Conservation (phyloP, 371 early-diverging fungal genomes). For the Mucor irregularis region DNA sequence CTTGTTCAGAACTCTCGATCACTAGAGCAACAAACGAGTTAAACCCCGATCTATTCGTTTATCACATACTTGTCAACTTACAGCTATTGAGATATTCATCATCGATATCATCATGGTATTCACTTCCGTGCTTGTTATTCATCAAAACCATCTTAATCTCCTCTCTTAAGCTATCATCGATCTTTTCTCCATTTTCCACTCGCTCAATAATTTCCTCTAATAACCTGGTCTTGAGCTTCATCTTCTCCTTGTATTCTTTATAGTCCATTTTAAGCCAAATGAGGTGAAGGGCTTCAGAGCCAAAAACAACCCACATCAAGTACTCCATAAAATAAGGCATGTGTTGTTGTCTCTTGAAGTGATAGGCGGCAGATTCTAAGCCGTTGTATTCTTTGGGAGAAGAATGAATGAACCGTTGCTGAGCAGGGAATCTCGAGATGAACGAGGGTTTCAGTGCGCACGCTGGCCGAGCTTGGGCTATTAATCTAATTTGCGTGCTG, state of each 20-base stretch:
- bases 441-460: too few relatives aligned
- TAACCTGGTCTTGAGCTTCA: constrained; percentile 39
- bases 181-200: constrained; percentile 41
- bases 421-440: too few relatives aligned
- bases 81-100: constrained; percentile 43
- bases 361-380: constrained; percentile 29
- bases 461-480: too few relatives aligned
- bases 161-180: constrained; percentile 29
- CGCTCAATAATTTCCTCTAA: constrained; percentile 37
- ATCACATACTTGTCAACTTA: constrained; percentile 9
- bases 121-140: constrained; percentile 17
- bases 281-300: constrained; percentile 51
- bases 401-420: constrained; percentile 17
- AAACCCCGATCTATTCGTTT: not conserved
- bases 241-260: constrained; percentile 48
- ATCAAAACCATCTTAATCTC: constrained; percentile 45
- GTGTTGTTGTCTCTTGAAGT: constrained; percentile 48
- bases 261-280: constrained; percentile 53
- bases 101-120: constrained; percentile 35
- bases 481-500: too few relatives aligned
- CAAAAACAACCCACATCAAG: constrained; percentile 54
- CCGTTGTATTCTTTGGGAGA: constrained; percentile 24
- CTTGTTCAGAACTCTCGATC: constrained; percentile 27
- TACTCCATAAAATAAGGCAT: constrained; percentile 49
- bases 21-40: constrained; percentile 9